Evolutionary conservation across 495 filamentous ascomycete species (phyloP).

Genomic region (Aspergillus funiculosus): DNA sequence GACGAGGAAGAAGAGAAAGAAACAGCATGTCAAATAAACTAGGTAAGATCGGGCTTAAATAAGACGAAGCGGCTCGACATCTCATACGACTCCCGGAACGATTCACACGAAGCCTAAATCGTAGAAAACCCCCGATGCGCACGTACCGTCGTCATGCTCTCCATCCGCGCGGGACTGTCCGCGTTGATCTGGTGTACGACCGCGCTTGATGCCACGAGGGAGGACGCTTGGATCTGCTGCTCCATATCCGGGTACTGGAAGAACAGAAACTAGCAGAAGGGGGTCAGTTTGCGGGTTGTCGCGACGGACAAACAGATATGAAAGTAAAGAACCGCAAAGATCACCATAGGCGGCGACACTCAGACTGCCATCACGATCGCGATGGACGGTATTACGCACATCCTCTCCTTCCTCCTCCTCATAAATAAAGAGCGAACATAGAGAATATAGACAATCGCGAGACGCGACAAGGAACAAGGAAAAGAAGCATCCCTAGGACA

Average conservation of each 20-base stretch:
- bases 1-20: slow-evolving; percentile 5
- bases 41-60: slow-evolving; percentile 7
- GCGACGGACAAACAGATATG: slow-evolving; percentile 19
- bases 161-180: slow-evolving; percentile 54
- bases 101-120: slow-evolving; percentile 11
- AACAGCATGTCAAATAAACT: slow-evolving; percentile 3
- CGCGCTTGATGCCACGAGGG: slow-evolving; percentile 84
- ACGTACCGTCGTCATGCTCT: slow-evolving; percentile 81
- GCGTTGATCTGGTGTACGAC: slow-evolving; percentile 80
- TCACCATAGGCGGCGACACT: slow-evolving; percentile 11
- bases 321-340: slow-evolving; percentile 11
- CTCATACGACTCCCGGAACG: background rate
- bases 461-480: slow-evolving; percentile 2
- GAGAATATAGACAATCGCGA: slow-evolving; percentile 3
- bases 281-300: slow-evolving; percentile 39
- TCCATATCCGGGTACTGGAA: slow-evolving; percentile 41
- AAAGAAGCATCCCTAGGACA: too few relatives aligned
- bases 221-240: slow-evolving; percentile 45
- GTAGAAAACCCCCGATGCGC: slow-evolving; percentile 22
- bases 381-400: background rate
- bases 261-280: slow-evolving; percentile 38
- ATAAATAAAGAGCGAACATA: slow-evolving; percentile 1
- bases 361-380: slow-evolving; percentile 1
- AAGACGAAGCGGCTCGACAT: slow-evolving; percentile 17
- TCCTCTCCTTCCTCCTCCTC: too few relatives aligned